These are phyloP conservation scores for Secale cereale DNA, from an alignment of 176 grass and related monocot species.

Conservation along the genomic window DNA sequence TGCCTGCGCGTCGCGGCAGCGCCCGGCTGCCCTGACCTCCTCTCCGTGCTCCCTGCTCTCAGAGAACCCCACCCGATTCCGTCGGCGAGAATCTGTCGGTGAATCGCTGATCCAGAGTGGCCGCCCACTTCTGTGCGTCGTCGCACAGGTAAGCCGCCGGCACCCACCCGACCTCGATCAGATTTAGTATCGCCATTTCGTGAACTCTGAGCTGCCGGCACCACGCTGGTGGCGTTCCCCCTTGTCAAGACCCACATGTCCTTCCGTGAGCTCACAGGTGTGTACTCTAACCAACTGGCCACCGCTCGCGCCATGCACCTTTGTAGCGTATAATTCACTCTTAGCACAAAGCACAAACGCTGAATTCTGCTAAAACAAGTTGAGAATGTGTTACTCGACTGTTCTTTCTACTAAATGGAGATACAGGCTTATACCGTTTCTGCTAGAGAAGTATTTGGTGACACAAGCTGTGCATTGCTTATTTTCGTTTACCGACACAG, in stretches of 20 bases:
- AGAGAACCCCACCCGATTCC: background rate
- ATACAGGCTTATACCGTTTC: background rate
- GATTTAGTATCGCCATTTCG: background rate
- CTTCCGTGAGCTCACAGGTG: slow-evolving; percentile 38
- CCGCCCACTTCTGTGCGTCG: slow-evolving; percentile 72
- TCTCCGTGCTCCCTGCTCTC: no score
- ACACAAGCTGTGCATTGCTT: background rate
- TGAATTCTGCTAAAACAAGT: background rate
- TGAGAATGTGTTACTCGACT: background rate
- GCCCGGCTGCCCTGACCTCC: no score
- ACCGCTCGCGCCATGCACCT: background rate
- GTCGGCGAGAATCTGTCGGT: slow-evolving; percentile 4
- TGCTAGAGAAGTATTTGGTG: background rate
- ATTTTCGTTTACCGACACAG: background rate
- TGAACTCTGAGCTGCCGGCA: slow-evolving; percentile 35
- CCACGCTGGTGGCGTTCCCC: slow-evolving; percentile 77
- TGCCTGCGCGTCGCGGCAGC: no score
- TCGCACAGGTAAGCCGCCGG: slow-evolving; percentile 47
- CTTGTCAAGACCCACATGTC: slow-evolving; percentile 96
- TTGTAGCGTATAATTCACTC: background rate
- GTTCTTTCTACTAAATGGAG: background rate
- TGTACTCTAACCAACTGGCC: no score
- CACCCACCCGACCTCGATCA: background rate
- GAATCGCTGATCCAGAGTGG: slow-evolving; percentile 30
- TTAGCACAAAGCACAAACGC: background rate